phyloP scores from a whole-genome alignment of 2,329 filamentous ascomycete genomes.

The Stromatinia cepivora region DNA sequence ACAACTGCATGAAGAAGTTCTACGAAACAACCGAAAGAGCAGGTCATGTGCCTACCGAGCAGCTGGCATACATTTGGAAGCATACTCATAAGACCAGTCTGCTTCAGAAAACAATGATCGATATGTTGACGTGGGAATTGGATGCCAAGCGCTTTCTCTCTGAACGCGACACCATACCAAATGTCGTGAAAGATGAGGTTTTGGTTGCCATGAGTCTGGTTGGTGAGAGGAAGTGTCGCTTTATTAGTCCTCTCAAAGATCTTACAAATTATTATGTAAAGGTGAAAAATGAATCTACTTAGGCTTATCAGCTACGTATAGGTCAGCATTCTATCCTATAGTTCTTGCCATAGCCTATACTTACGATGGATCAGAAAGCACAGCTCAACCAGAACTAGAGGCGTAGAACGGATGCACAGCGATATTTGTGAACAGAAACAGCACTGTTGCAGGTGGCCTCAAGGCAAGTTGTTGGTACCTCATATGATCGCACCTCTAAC shows the following conservation, averaged over 20 bases:
- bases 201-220: neutral
- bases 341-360: neutral
- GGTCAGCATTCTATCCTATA: neutral
- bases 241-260: neutral
- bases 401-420: neutral
- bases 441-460: neutral
- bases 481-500: neutral
- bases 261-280: neutral
- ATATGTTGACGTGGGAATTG: slow-evolving; percentile 16
- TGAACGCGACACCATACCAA: neutral
- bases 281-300: neutral
- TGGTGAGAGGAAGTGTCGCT: neutral
- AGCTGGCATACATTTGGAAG: slow-evolving; percentile 11
- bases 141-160: neutral
- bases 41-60: neutral
- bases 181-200: neutral
- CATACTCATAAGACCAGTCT: neutral
- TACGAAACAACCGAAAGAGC: neutral
- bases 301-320: neutral
- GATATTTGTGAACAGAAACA: too few relatives aligned
- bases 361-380: neutral
- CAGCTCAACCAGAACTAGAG: neutral
- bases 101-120: slow-evolving; percentile 22
- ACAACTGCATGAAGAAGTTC: slow-evolving; percentile 17
- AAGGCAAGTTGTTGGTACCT: neutral